A percentile compares a stretch with the other conserved stretches of the same genome.
phyloP scores from a whole-genome alignment of 345 rosid species.

The Murraya paniculata region DNA sequence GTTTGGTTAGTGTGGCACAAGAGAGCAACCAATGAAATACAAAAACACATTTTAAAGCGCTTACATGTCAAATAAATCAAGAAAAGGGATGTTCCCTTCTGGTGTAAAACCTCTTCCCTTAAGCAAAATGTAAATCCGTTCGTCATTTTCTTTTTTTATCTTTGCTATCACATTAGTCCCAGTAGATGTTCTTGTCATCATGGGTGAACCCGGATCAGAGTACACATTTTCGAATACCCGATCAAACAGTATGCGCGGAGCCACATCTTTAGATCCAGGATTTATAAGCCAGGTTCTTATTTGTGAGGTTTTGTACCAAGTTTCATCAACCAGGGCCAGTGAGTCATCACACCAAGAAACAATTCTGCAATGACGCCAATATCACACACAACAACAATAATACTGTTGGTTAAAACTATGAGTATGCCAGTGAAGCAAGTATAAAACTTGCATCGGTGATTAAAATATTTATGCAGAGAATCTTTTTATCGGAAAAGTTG shows the following conservation, averaged over 20 bases:
- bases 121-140: conserved; percentile 60
- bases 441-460: neutral
- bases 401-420: neutral
- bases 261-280: conserved; percentile 62
- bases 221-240: conserved; percentile 97
- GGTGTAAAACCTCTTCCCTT: conserved; percentile 98
- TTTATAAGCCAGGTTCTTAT: conserved; percentile 89
- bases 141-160: conserved; percentile 71
- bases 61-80: conserved; percentile 96
- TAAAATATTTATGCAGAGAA: neutral
- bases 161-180: conserved; percentile 87
- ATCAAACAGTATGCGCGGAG: conserved; percentile 81
- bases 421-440: conserved; percentile 10
- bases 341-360: conserved; percentile 97
- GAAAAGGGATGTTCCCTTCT: conserved; percentile 94
- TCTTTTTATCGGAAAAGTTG: neutral
- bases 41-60: conserved; percentile 21
- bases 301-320: conserved; percentile 93
- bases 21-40: neutral
- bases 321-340: conserved; percentile 83
- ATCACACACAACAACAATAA: conserved; percentile 6
- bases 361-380: conserved; percentile 50
- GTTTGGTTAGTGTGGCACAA: conserved; percentile 24
- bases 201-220: conserved; percentile 98
- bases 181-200: conserved; percentile 74